A percentile compares a stretch with the other conserved stretches of the same genome.
phyloP scores from a whole-genome alignment of 75 land plant genomes.

The Pinus taeda region DNA sequence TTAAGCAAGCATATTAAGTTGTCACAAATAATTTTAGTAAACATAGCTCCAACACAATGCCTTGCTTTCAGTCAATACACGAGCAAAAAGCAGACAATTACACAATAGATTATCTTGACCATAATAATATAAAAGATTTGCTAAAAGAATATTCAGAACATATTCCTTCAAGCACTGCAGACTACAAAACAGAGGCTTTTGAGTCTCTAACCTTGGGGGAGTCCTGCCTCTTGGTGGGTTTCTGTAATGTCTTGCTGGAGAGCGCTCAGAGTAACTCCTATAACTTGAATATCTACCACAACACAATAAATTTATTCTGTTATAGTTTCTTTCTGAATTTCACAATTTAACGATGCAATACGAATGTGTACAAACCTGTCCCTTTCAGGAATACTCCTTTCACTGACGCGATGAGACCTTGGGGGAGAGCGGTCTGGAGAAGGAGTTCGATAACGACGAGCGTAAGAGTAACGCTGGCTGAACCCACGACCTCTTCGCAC shows the following conservation, averaged over 20 bases:
- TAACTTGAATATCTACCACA: slow-evolving; percentile 61
- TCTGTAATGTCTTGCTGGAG: slow-evolving; percentile 76
- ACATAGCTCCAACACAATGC: neutral
- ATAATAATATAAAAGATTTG: neutral
- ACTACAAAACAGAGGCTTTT: neutral
- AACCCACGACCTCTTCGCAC: slow-evolving; percentile 93
- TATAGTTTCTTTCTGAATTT: neutral
- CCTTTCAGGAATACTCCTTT: slow-evolving; percentile 52
- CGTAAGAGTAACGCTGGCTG: slow-evolving; percentile 84
- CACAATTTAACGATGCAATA: neutral
- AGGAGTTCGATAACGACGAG: slow-evolving; percentile 86
- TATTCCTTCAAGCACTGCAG: neutral
- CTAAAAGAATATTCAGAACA: neutral
- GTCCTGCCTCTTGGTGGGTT: slow-evolving; percentile 83
- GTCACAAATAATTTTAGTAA: neutral
- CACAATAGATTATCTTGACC: neutral
- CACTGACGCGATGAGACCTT: slow-evolving; percentile 46
- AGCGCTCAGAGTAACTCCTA: slow-evolving; percentile 70
- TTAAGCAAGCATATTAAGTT: neutral
- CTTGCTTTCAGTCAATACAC: neutral
- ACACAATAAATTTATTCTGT: slow-evolving; percentile 1
- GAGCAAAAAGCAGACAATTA: neutral
- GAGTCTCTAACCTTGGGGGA: slow-evolving; percentile 65
- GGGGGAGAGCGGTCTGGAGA: slow-evolving; percentile 72
- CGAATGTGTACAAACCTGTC: slow-evolving; percentile 10